These are phyloP conservation scores for Xerocomellus dryophilus DNA, from an alignment of 768 basidiomycete genomes.

Conservation along the genomic window DNA sequence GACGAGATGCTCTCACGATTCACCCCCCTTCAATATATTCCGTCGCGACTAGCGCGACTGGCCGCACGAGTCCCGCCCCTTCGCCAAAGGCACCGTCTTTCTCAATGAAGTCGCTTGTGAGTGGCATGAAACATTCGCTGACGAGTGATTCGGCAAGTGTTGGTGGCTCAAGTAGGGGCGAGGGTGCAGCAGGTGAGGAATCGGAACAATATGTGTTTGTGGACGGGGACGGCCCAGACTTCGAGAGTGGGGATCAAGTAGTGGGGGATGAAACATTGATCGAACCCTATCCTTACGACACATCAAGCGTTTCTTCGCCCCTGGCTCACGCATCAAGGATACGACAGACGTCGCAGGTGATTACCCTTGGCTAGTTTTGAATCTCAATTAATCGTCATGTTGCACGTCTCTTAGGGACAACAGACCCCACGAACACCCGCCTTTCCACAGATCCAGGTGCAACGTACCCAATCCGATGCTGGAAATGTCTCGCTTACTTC, in stretches of 20 bases:
- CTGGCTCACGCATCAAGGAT: slow-evolving; percentile 10
- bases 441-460: slow-evolving; percentile 27
- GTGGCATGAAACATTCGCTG: slow-evolving; percentile 19
- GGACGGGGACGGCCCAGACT: slow-evolving; percentile 12
- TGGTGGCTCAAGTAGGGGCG: not conserved
- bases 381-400: not conserved
- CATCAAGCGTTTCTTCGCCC: slow-evolving; percentile 23
- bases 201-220: slow-evolving; percentile 29
- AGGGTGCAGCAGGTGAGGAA: slow-evolving; percentile 6
- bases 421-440: slow-evolving; percentile 16
- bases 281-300: slow-evolving; percentile 23
- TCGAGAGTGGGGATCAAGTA: slow-evolving; percentile 1
- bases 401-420: slow-evolving; percentile 9
- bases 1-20: slow-evolving; percentile 2
- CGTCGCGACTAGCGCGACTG: slow-evolving; percentile 1
- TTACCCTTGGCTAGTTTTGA: not conserved
- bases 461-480: slow-evolving; percentile 20
- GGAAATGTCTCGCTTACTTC: slow-evolving; percentile 9
- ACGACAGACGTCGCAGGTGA: slow-evolving; percentile 17
- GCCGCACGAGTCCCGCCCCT: slow-evolving; percentile 2
- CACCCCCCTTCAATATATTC: slow-evolving; percentile 18
- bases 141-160: slow-evolving; percentile 13
- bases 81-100: slow-evolving; percentile 24
- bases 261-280: slow-evolving; percentile 18
- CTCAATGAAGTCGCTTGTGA: slow-evolving; percentile 22